These are phyloP conservation scores for Eucalyptus caleyi DNA, from an alignment of 345 rosid genomes.

Conservation along the genomic window DNA sequence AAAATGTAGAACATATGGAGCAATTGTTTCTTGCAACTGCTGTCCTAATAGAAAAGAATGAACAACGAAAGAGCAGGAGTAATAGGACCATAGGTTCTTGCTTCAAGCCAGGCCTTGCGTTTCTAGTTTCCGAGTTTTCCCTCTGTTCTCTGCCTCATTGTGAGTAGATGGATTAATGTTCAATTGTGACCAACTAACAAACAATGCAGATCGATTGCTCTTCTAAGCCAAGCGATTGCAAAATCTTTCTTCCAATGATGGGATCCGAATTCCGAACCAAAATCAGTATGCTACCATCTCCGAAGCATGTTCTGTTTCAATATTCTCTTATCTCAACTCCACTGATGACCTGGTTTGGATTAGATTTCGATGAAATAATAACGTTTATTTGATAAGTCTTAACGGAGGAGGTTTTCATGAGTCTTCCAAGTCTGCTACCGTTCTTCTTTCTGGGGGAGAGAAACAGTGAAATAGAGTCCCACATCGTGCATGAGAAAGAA, in stretches of 20 bases:
- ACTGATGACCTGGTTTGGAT: background rate
- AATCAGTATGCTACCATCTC: background rate
- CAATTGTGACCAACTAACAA: background rate
- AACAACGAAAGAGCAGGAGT: background rate
- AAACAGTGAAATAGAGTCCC: background rate
- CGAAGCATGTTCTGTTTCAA: background rate
- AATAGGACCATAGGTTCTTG: background rate
- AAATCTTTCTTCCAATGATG: background rate
- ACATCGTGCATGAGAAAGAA: too few relatives aligned
- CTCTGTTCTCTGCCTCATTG: background rate
- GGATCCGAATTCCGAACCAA: background rate
- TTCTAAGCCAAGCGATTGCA: background rate
- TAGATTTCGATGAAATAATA: too few relatives aligned
- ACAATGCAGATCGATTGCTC: background rate
- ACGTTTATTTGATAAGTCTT: too few relatives aligned
- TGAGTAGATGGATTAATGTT: background rate
- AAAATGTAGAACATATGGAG: background rate
- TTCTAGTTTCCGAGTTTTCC: background rate
- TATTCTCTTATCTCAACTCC: background rate
- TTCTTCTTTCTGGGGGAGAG: background rate
- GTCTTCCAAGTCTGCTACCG: background rate
- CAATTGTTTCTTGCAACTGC: background rate
- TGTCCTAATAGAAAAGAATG: background rate
- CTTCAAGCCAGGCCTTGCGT: background rate
- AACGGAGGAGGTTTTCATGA: background rate